Evolutionary conservation across 2,329 filamentous ascomycete species (phyloP).

Genomic region (Elsinoe arachidis): DNA sequence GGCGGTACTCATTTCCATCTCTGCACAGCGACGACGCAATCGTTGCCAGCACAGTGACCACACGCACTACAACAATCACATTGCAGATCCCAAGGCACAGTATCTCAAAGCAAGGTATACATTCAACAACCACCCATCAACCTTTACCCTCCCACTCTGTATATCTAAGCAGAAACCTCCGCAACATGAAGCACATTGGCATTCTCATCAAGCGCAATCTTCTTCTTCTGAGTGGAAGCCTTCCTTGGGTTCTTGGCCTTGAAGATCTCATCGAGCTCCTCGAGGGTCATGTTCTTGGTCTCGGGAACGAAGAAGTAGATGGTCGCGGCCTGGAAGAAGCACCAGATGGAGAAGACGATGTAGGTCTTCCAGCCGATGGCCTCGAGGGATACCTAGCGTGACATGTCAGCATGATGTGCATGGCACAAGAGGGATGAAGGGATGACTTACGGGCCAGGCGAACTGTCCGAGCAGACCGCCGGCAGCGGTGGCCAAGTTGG

Average conservation of each 20-base stretch:
- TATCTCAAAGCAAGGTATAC: too few species aligned
- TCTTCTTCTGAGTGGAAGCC: conserved; percentile 23
- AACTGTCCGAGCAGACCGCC: conserved; percentile 36
- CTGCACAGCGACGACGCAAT: too few species aligned
- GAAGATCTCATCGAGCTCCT: conserved; percentile 21
- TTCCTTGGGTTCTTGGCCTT: conserved; percentile 23
- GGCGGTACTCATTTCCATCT: too few species aligned
- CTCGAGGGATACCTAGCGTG: conserved; percentile 2
- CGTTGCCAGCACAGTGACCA: too few species aligned
- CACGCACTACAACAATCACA: too few species aligned
- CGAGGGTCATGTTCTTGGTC: conserved; percentile 31
- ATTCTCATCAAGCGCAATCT: conserved; percentile 22
- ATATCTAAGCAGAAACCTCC: conserved; percentile 4
- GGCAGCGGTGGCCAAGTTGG: conserved; percentile 35
- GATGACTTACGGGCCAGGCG: conserved; percentile 19
- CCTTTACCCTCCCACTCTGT: not conserved
- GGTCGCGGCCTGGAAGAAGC: conserved; percentile 14
- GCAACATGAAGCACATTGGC: conserved; percentile 18
- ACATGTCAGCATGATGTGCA: not conserved
- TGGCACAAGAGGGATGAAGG: not conserved
- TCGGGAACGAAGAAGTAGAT: conserved; percentile 32
- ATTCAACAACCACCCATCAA: too few species aligned
- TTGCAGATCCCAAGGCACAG: too few species aligned
- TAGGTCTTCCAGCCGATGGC: conserved; percentile 26
- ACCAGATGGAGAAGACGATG: conserved; percentile 19